A percentile compares a stretch with the other conserved stretches of the same genome.
Conservation (phyloP, 1,284 basidiomycete species). For the Sutorius eximius region DNA sequence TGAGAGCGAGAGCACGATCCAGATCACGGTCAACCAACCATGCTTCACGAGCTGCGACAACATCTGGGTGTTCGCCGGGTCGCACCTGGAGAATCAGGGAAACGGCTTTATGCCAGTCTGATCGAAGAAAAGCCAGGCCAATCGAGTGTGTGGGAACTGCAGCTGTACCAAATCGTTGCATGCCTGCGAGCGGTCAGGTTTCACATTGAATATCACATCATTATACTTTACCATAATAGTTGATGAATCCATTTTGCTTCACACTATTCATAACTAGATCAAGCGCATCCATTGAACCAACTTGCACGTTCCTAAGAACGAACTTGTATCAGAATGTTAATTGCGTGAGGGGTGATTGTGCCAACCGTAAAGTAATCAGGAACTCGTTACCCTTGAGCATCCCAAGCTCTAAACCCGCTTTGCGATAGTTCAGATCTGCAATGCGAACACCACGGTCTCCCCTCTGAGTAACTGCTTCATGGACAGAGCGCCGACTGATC, state of each 20-base stretch:
- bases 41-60: slow-evolving; percentile 73
- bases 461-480: slow-evolving; percentile 63
- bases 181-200: slow-evolving; percentile 53
- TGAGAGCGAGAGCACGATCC: slow-evolving; percentile 73
- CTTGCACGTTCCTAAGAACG: slow-evolving; percentile 72
- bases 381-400: slow-evolving; percentile 97
- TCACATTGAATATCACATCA: background rate
- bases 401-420: slow-evolving; percentile 83
- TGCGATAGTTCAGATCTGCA: slow-evolving; percentile 85
- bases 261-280: slow-evolving; percentile 80
- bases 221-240: slow-evolving; percentile 81
- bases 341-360: background rate
- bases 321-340: slow-evolving; percentile 2
- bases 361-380: slow-evolving; percentile 88
- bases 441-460: slow-evolving; percentile 92
- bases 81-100: slow-evolving; percentile 80
- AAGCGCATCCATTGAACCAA: slow-evolving; percentile 69
- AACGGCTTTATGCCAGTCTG: slow-evolving; percentile 87
- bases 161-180: slow-evolving; percentile 99
- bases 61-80: slow-evolving; percentile 89
- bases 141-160: slow-evolving; percentile 94
- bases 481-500: slow-evolving; percentile 55
- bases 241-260: slow-evolving; percentile 89
- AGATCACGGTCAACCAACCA: slow-evolving; percentile 81
- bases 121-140: slow-evolving; percentile 84